These are phyloP conservation scores for Flaveria trinervia DNA, from an alignment of 129 eudicot species.

Conservation along the genomic window DNA sequence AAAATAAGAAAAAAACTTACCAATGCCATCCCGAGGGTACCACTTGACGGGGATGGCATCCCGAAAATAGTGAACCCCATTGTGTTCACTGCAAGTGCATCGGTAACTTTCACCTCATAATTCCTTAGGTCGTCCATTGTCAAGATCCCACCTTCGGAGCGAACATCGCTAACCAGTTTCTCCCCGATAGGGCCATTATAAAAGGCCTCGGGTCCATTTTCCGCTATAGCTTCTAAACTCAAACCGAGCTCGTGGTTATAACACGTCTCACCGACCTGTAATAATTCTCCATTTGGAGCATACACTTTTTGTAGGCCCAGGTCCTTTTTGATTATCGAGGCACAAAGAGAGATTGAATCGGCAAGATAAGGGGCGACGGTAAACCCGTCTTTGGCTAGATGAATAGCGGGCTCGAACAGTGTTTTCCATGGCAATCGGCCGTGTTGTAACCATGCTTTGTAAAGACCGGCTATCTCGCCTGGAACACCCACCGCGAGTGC, in stretches of 20 bases:
- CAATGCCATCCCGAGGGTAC: slow-evolving; percentile 83
- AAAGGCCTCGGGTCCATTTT: slow-evolving; percentile 77
- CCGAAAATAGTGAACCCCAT: slow-evolving; percentile 89
- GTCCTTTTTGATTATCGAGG: slow-evolving; percentile 41
- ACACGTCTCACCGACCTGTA: slow-evolving; percentile 72
- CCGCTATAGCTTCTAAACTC: slow-evolving; percentile 76
- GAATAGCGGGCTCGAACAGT: slow-evolving; percentile 69
- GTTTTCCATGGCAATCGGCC: slow-evolving; percentile 80
- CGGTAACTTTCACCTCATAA: slow-evolving; percentile 60
- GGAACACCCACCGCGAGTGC: slow-evolving; percentile 83
- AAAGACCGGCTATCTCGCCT: slow-evolving; percentile 87
- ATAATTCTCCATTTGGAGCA: slow-evolving; percentile 66
- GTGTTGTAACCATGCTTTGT: slow-evolving; percentile 69
- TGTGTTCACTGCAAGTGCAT: slow-evolving; percentile 59
- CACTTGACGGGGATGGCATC: slow-evolving; percentile 98
- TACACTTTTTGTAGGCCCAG: slow-evolving; percentile 66
- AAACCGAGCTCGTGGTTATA: slow-evolving; percentile 62
- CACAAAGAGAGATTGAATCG: slow-evolving; percentile 26
- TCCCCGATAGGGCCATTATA: slow-evolving; percentile 78
- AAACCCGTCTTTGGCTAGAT: slow-evolving; percentile 73
- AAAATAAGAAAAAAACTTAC: slow-evolving; percentile 34
- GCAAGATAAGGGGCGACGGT: slow-evolving; percentile 67
- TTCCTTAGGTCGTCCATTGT: slow-evolving; percentile 84
- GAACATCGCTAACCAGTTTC: slow-evolving; percentile 63
- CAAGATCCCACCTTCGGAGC: slow-evolving; percentile 73